Evolutionary conservation across 148 eudicot genomes (phyloP).

Genomic region (Fagopyrum homotropicum): DNA sequence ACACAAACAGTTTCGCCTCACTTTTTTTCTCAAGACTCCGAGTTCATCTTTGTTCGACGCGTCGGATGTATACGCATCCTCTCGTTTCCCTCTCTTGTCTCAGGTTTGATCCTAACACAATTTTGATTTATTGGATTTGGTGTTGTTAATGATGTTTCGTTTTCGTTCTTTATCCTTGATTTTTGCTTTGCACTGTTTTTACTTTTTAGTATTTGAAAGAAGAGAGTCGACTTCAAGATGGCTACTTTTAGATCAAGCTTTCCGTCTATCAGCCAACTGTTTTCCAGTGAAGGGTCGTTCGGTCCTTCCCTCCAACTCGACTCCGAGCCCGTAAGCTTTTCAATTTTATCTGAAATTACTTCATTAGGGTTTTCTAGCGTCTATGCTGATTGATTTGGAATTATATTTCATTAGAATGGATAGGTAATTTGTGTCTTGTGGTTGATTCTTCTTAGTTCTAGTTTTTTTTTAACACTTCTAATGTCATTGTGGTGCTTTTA

Average conservation of each 20-base stretch:
- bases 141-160: neutral
- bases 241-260: conserved; percentile 69
- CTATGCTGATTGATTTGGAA: neutral
- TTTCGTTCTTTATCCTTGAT: neutral
- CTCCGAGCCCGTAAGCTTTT: conserved; percentile 51
- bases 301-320: conserved; percentile 83
- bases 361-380: conserved; percentile 2
- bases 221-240: conserved; percentile 27
- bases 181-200: neutral
- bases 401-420: neutral
- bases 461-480: neutral
- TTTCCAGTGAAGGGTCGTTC: conserved; percentile 62
- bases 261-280: conserved; percentile 81
- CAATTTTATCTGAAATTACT: neutral
- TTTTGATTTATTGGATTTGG: conserved; percentile 5
- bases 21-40: conserved; percentile 2
- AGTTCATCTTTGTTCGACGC: conserved; percentile 5
- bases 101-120: neutral
- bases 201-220: conserved; percentile 14
- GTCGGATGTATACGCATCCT: conserved; percentile 29
- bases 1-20: conserved; percentile 12
- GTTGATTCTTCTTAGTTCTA: neutral
- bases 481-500: neutral
- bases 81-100: neutral
- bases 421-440: neutral